Base-by-base conservation (phyloP, 768 basidiomycete genomes). In the Rubroboletus satanas region DNA sequence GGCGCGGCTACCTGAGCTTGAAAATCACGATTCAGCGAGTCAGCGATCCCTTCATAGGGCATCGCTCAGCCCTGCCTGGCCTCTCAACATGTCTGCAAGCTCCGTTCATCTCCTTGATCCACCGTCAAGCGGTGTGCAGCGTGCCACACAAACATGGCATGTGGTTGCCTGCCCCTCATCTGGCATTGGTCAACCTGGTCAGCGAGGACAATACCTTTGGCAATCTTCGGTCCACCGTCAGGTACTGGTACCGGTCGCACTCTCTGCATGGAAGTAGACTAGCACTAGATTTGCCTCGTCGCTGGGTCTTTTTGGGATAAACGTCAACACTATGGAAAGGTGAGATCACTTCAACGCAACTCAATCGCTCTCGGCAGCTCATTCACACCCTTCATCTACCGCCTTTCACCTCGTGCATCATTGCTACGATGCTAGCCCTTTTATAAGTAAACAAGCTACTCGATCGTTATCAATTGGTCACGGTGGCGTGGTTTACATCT, bases 1-100 rank as follows among this genome's bases (percentile, higher is more conserved):
- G 52, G 57, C 47, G 39, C 56, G 63, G 64, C 59, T 50, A 35
- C 57, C 57, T 47, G 63, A 57, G 50, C 29, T 63, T 63, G 23
- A 66, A 64, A 52, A n/a, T 29, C 18, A 15, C 52, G 60, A 63
- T 65, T 63, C 53, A 51, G 52, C 55, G 51, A 62, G 18, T 63
- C 53, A 51, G 52, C 55, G 51, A 62, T 31, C 47, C 28, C 17
- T 26, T 35, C 38, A 32, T 45, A 4, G 17, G 6, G 29, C 48
- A 33, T 37, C 36, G 29, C 39, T 35, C 43, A 11, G 6, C 18
- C 18, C 21, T 17, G 37, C 44, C 18, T 17, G 9, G 45, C 14
- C 28, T 42, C 31, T 12, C 29, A 3, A 31, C 49, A 36, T 14
- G 5, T 21, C 21, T n/a, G 28, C 18, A 15, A 42, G 32, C n/a